Percentiles rank a stretch among this genome's conserved stretches.
Evolutionary conservation across 2,329 filamentous ascomycete species (phyloP).

Genomic region (Hirsutella minnesotensis): DNA sequence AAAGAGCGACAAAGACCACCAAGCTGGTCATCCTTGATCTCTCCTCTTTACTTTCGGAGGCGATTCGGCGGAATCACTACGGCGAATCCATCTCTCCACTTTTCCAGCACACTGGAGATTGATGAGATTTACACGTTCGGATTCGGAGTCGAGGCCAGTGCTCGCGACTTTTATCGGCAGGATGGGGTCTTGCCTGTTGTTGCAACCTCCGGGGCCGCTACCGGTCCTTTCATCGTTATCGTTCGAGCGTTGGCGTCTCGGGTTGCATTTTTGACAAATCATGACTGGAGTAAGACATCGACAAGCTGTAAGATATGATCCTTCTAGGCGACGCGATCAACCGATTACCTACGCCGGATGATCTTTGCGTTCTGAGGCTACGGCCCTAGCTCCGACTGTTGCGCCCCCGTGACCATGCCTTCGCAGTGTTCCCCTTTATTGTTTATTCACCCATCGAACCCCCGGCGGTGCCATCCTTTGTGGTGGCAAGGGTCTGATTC

Average conservation of each 20-base stretch:
- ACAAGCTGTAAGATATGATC: not conserved
- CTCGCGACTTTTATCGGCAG: not conserved
- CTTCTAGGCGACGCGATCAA: slow-evolving; percentile 1
- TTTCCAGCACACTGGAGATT: slow-evolving; percentile 56
- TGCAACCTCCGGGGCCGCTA: not conserved
- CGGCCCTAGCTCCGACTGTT: no score
- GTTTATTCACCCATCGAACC: not conserved
- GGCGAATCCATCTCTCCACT: slow-evolving; percentile 68
- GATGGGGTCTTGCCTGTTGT: not conserved
- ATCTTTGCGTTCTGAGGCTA: not conserved
- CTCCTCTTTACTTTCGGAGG: slow-evolving; percentile 77
- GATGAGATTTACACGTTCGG: slow-evolving; percentile 8
- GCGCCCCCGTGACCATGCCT: not conserved
- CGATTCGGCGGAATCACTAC: slow-evolving; percentile 91
- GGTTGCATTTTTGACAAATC: not conserved
- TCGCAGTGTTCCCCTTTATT: not conserved
- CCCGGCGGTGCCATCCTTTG: slow-evolving; percentile 64
- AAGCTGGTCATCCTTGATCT: slow-evolving; percentile 88
- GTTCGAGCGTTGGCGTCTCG: slow-evolving; percentile 4
- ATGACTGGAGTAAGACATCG: not conserved
- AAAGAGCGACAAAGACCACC: slow-evolving; percentile 55
- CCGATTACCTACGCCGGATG: not conserved
- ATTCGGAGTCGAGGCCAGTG: not conserved
- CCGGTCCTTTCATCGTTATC: not conserved
- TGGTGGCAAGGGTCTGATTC: slow-evolving; percentile 61